Evolutionary conservation across 2,329 filamentous ascomycete genomes (phyloP).

Genomic region (Ophiostoma pallidulum): DNA sequence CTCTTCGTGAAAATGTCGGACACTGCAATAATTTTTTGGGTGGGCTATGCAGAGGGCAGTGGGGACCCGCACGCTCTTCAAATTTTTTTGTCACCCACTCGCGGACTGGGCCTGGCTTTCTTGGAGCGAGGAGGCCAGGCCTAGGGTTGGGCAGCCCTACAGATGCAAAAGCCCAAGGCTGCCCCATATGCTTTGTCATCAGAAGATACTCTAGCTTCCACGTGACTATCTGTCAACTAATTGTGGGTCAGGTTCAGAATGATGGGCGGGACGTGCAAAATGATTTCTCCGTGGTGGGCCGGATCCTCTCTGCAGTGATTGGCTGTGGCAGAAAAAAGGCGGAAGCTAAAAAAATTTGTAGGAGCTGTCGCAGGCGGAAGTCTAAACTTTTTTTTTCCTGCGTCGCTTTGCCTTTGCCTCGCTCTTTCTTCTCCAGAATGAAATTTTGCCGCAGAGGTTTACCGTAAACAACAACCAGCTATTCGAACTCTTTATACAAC

Average conservation of each 20-base stretch:
- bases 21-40: constrained; percentile 15
- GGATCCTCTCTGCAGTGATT: neutral
- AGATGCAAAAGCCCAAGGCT: neutral
- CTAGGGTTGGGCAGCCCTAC: constrained; percentile 17
- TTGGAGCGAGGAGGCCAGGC: constrained; percentile 7
- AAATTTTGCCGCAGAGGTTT: constrained; percentile 3
- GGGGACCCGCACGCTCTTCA: constrained; percentile 9
- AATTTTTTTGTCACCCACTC: constrained; percentile 7
- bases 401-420: constrained; percentile 5
- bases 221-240: constrained; percentile 1
- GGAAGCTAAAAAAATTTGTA: constrained; percentile 14
- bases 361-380: constrained; percentile 5
- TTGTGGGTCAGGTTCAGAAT: neutral
- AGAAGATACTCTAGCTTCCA: neutral
- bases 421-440: constrained; percentile 6
- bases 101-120: constrained; percentile 1
- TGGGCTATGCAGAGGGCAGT: constrained; percentile 5
- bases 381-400: constrained; percentile 12
- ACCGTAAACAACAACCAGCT: no score
- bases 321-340: constrained; percentile 13
- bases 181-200: constrained; percentile 7
- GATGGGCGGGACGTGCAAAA: constrained; percentile 7
- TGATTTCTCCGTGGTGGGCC: constrained; percentile 10
- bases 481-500: no score
- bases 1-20: constrained; percentile 9